phyloP scores from a whole-genome alignment of 331 rosid genomes.

The Saraca asoca region DNA sequence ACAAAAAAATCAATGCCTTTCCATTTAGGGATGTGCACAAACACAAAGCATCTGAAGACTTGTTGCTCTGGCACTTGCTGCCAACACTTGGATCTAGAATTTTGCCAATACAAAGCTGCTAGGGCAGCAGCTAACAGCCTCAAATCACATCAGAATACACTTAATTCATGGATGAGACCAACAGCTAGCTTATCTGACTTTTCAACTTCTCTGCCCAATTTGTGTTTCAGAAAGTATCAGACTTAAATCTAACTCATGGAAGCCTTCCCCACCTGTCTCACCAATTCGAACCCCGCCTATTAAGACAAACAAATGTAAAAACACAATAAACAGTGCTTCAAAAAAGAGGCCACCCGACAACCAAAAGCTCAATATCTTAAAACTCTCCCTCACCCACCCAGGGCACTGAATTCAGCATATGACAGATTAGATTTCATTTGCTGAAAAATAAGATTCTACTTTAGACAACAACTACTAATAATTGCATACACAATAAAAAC shows the following conservation, averaged over 20 bases:
- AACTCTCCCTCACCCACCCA: neutral
- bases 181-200: conserved; percentile 32
- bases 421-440: conserved; percentile 16
- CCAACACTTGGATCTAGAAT: conserved; percentile 36
- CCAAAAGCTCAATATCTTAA: neutral
- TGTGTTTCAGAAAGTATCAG: conserved; percentile 29
- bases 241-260: conserved; percentile 31
- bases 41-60: conserved; percentile 31
- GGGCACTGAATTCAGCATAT: neutral
- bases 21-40: conserved; percentile 31
- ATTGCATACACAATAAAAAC: conserved; percentile 29
- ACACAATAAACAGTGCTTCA: neutral
- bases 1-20: conserved; percentile 23
- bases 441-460: conserved; percentile 25
- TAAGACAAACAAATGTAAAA: conserved; percentile 8
- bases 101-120: conserved; percentile 22
- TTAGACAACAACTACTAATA: conserved; percentile 17
- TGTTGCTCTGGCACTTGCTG: conserved; percentile 20
- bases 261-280: conserved; percentile 42
- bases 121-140: conserved; percentile 29
- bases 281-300: conserved; percentile 26
- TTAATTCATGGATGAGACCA: neutral
- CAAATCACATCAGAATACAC: conserved; percentile 30
- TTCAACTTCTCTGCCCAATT: conserved; percentile 39
- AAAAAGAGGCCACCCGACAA: neutral